Evolutionary conservation across 192 early-diverging fungal species (phyloP).

Genomic region (Backusella westeae): DNA sequence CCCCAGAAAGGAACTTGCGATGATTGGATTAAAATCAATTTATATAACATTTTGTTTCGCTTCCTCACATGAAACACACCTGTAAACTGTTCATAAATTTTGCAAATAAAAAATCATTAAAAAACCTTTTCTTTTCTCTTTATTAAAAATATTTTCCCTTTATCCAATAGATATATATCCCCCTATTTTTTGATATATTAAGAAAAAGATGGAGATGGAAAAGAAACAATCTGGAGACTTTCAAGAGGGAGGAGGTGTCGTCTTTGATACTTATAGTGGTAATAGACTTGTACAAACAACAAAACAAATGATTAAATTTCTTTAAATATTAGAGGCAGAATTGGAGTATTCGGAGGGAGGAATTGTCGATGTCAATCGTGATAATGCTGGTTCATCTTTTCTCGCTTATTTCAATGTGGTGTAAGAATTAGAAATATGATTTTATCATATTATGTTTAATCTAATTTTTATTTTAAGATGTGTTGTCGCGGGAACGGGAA

Average conservation of each 20-base stretch:
- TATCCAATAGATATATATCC: neutral
- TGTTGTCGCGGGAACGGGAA: constrained; percentile 77
- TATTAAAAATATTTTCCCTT: neutral
- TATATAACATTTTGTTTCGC: too few species aligned
- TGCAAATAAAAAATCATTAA: neutral
- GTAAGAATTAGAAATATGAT: too few species aligned
- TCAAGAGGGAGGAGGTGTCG: neutral
- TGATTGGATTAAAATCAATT: neutral
- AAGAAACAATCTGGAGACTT: neutral
- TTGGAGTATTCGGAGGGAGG: neutral
- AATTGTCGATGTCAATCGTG: neutral
- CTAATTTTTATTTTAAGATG: constrained; percentile 31
- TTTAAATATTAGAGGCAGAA: neutral
- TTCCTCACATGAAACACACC: neutral
- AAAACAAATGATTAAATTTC: neutral
- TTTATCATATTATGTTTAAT: too few species aligned
- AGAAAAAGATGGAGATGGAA: neutral
- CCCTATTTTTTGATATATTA: neutral
- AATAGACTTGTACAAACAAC: neutral
- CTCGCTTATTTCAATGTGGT: constrained; percentile 55
- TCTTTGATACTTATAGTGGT: neutral
- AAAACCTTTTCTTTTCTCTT: neutral
- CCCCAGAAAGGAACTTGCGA: neutral
- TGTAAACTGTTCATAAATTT: neutral
- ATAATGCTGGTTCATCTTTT: constrained; percentile 39